These are phyloP conservation scores for Triticum monococcum DNA, from an alignment of 176 grass and related monocot genomes.

Conservation along the genomic window DNA sequence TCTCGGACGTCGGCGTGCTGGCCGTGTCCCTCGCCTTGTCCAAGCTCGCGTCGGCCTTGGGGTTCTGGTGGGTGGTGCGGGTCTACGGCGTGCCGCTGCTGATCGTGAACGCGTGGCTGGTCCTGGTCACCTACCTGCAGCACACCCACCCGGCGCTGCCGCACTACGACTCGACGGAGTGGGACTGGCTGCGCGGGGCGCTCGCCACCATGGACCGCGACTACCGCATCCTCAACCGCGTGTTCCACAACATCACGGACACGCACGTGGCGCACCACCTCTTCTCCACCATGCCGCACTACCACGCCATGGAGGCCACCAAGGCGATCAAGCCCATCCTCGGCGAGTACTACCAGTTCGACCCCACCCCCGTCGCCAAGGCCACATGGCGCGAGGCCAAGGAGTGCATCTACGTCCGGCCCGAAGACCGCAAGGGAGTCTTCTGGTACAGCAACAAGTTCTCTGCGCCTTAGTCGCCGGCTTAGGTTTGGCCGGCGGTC, in stretches of 20 bases:
- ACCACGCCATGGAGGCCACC: conserved; percentile 94
- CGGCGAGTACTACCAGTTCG: conserved; percentile 88
- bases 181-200: conserved; percentile 93
- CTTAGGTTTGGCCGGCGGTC: conserved; percentile 3
- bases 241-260: conserved; percentile 98
- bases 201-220: conserved; percentile 88
- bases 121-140: conserved; percentile 90
- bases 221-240: conserved; percentile 80
- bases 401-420: conserved; percentile 82
- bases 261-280: conserved; percentile 98
- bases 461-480: background rate
- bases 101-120: conserved; percentile 83
- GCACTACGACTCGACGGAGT: conserved; percentile 89
- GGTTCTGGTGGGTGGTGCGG: conserved; percentile 71
- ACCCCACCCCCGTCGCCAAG: conserved; percentile 61
- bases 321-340: conserved; percentile 84
- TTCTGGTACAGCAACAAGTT: conserved; percentile 89
- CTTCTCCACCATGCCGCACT: conserved; percentile 98
- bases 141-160: conserved; percentile 91
- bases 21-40: conserved; percentile 39
- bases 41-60: conserved; percentile 48
- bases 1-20: conserved; percentile 66
- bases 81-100: conserved; percentile 79
- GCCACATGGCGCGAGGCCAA: conserved; percentile 79
- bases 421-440: conserved; percentile 61